A percentile compares a stretch with the other conserved stretches of the same genome.
phyloP scores from a whole-genome alignment of 2,329 filamentous ascomycete species.

The Penicillium aurantiogriseum region DNA sequence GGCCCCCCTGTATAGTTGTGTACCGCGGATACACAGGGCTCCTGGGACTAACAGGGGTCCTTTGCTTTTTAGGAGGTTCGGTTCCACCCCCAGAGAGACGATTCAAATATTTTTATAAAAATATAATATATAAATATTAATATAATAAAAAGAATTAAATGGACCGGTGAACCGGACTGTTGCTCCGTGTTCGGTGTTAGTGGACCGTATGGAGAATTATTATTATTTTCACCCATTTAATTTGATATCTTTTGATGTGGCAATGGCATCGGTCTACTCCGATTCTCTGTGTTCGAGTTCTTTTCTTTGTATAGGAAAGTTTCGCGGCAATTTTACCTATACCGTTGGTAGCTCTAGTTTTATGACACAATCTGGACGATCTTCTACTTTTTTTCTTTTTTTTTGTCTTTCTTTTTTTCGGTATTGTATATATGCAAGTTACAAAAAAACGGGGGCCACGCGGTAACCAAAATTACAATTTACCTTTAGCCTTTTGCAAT shows the following conservation, averaged over 20 bases:
- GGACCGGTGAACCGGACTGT: constrained; percentile 21
- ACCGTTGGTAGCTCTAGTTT: constrained; percentile 3
- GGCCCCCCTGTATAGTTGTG: constrained; percentile 26
- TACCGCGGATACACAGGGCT: constrained; percentile 28
- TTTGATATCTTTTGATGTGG: constrained; percentile 20
- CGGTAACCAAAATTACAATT: constrained; percentile 9
- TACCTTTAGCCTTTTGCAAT: constrained; percentile 13
- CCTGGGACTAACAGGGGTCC: constrained; percentile 17
- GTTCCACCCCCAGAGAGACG: constrained; percentile 23
- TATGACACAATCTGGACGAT: constrained; percentile 20
- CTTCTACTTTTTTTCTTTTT: neutral
- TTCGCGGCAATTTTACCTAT: constrained; percentile 15
- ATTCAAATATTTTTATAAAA: constrained; percentile 1
- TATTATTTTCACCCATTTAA: constrained; percentile 8
- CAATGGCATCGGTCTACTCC: constrained; percentile 14
- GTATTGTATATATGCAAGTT: constrained; percentile 6
- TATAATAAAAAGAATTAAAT: neutral
- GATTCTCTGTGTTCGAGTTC: neutral
- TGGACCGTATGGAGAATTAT: neutral
- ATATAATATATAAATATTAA: neutral
- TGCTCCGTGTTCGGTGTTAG: constrained; percentile 9
- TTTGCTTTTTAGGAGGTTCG: neutral
- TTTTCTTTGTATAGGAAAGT: constrained; percentile 16
- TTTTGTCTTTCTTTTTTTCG: neutral
- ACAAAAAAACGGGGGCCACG: constrained; percentile 6